phyloP scores from a whole-genome alignment of 2,329 filamentous ascomycete genomes.

The Zopfia rhizophila region DNA sequence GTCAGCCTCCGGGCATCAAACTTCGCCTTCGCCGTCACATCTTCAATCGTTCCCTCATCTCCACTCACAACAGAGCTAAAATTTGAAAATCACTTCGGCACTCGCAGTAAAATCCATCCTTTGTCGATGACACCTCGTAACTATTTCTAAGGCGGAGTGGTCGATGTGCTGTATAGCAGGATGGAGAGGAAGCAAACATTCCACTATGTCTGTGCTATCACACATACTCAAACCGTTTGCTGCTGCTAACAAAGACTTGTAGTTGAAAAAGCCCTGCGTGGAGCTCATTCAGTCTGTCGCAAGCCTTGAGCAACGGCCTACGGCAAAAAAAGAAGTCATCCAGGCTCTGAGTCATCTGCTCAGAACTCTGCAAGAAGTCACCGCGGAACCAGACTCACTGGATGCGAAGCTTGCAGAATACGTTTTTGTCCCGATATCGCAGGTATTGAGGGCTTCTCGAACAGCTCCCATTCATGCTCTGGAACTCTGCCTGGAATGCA shows the following conservation, averaged over 20 bases:
- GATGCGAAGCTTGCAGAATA: slow-evolving; percentile 92
- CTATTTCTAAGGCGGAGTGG: too few species aligned
- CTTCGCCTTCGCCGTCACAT: slow-evolving; percentile 1
- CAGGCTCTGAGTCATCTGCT: slow-evolving; percentile 60
- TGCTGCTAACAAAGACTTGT: slow-evolving; percentile 31
- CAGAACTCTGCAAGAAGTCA: slow-evolving; percentile 48
- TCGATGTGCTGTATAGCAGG: slow-evolving; percentile 18
- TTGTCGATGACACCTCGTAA: too few species aligned
- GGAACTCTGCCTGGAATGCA: slow-evolving; percentile 79
- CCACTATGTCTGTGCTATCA: slow-evolving; percentile 39
- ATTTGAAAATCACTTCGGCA: too few species aligned
- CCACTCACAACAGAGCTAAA: too few species aligned
- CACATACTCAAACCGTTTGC: slow-evolving; percentile 10
- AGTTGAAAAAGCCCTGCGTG: slow-evolving; percentile 69
- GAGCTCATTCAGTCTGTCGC: slow-evolving; percentile 66
- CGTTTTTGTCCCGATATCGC: slow-evolving; percentile 90
- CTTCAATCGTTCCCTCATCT: not conserved
- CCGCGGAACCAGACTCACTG: slow-evolving; percentile 57
- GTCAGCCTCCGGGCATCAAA: not conserved
- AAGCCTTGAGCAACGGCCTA: slow-evolving; percentile 59
- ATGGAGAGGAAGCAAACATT: slow-evolving; percentile 55
- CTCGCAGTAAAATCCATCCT: too few species aligned
- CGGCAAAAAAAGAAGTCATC: slow-evolving; percentile 59
- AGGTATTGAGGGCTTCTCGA: slow-evolving; percentile 82
- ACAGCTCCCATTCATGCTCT: slow-evolving; percentile 75